Base-by-base conservation (phyloP, 768 basidiomycete genomes). In the Gymnopilus junonius region DNA sequence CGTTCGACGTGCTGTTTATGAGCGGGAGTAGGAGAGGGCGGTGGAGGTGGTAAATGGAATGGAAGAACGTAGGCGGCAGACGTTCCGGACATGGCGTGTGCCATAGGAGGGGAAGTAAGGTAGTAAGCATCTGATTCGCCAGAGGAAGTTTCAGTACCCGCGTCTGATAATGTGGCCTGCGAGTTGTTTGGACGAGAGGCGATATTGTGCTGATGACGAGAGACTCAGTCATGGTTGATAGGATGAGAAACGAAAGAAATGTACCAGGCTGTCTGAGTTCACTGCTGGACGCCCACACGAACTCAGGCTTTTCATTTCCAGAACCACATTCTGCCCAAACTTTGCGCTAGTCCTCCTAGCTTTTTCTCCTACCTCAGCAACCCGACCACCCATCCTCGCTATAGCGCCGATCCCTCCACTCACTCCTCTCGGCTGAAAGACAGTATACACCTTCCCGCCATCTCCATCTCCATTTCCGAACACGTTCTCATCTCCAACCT, bases 11-110 rank as follows among this genome's bases (percentile, higher is more conserved):
- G 54, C 11, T 64, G 46, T 31, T 67, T 68, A 23, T 65, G 56
- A 6, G 63, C 65, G 4, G 64, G 58, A n/a, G 69, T 69, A 17
- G 66, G 65, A 27, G 66, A 70, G 11, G 69, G 65, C 2, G 68
- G 70, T 7, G 70, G 68, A 7, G 67, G 68, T 29, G 63, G 65
- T 2, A 67, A 50, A 39, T 63, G 67, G 34, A 67, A 67, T 15
- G 64, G 67, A 29, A 51, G 48, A 43, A 65, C 43, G 37, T 67
- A 58, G 0, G 64, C 45, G 8, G 65, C 62, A 5, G 67, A 48
- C 29, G 37, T 53, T 35, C 59, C 63, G 1, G 29, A 32, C 17
- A 56, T 40, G 27, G 58, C 63, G 21, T 65, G 66, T 1, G 66
- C 67, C 17, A 65, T 57, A 29, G 67, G 65, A 1, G 63, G 70